Conservation (phyloP, 2,329 filamentous ascomycete genomes). For the Alternaria consortialis region DNA sequence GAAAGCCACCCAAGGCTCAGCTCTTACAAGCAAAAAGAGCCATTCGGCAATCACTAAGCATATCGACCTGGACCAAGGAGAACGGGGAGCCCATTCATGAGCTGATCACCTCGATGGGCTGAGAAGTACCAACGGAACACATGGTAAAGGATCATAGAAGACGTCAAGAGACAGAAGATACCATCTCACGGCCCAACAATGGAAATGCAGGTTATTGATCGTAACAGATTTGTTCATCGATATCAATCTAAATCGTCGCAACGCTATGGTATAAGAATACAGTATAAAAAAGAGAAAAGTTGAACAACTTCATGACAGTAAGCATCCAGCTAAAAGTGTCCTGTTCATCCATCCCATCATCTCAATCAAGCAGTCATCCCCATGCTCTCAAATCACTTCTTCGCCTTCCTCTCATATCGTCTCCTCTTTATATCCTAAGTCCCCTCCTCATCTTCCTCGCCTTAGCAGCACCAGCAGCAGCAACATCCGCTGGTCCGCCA, state of each 20-base stretch:
- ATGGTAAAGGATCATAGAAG: too few relatives aligned
- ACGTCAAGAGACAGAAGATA: not conserved
- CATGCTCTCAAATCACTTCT: not conserved
- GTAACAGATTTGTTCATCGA: not conserved
- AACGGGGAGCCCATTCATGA: not conserved
- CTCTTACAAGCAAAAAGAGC: not conserved
- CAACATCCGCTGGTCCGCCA: constrained; percentile 39
- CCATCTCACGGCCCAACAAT: not conserved
- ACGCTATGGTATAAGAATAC: constrained; percentile 6
- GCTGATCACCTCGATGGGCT: not conserved
- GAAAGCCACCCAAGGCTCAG: not conserved
- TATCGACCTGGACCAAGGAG: not conserved
- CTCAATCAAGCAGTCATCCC: not conserved
- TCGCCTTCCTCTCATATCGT: not conserved
- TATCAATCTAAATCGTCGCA: not conserved
- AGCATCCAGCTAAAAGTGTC: constrained; percentile 1
- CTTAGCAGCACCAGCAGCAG: constrained; percentile 27
- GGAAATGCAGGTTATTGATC: not conserved
- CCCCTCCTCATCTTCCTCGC: constrained; percentile 35
- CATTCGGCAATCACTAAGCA: not conserved
- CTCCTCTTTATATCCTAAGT: constrained; percentile 19
- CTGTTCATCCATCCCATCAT: not conserved
- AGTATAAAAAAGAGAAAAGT: constrained; percentile 1
- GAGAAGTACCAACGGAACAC: not conserved
- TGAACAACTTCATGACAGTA: constrained; percentile 1